A percentile compares a stretch with the other conserved stretches of the same genome.
Conservation (phyloP, 2,329 filamentous ascomycete genomes). For the Bipolaris oryzae region DNA sequence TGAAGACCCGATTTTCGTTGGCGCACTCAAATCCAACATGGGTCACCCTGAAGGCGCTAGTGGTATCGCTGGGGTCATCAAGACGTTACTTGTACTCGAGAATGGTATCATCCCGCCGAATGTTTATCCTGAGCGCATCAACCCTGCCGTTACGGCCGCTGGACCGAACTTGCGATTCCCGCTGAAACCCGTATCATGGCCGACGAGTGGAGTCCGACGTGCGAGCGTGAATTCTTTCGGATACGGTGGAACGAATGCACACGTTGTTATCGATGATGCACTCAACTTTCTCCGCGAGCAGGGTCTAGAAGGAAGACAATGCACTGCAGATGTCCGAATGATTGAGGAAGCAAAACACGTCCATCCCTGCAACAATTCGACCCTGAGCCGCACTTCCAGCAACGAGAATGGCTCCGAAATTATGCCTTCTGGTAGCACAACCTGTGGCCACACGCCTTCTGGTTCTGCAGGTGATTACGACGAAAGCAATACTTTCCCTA, state of each 20-base stretch:
- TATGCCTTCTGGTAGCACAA: neutral
- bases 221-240: slow-evolving; percentile 38
- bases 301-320: slow-evolving; percentile 3
- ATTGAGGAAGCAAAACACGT: neutral
- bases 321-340: neutral
- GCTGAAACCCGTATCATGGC: slow-evolving; percentile 16
- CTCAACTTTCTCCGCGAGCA: slow-evolving; percentile 5
- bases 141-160: slow-evolving; percentile 22
- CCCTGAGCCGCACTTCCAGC: neutral
- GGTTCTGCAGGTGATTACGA: neutral
- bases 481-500: neutral
- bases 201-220: slow-evolving; percentile 14
- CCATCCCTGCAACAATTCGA: neutral
- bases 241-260: slow-evolving; percentile 33
- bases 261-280: slow-evolving; percentile 27
- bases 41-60: slow-evolving; percentile 51
- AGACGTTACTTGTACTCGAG: slow-evolving; percentile 49
- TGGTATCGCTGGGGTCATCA: slow-evolving; percentile 47
- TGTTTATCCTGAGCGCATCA: slow-evolving; percentile 31
- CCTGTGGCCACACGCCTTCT: neutral
- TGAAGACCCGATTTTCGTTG: slow-evolving; percentile 17
- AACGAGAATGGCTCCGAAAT: neutral
- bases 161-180: slow-evolving; percentile 20
- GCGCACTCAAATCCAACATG: slow-evolving; percentile 35
- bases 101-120: slow-evolving; percentile 27